Conservation (phyloP, 768 basidiomycete genomes). For the Lentinula boryana region DNA sequence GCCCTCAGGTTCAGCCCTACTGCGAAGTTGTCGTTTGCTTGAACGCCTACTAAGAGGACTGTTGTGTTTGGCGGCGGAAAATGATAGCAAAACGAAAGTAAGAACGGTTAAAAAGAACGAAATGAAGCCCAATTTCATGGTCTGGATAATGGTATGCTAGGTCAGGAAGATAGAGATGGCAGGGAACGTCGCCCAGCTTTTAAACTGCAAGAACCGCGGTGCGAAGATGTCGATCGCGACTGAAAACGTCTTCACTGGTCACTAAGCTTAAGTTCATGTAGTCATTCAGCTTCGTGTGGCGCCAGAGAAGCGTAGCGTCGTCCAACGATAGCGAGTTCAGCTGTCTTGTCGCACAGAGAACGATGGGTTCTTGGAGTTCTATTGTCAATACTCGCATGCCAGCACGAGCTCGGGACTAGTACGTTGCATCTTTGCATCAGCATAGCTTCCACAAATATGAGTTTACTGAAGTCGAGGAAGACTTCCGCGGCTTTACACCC, state of each 20-base stretch:
- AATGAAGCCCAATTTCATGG: background rate
- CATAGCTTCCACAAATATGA: too few species aligned
- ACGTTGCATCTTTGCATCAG: too few species aligned
- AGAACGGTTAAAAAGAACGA: background rate
- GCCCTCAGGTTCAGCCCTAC: background rate
- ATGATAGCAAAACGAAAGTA: background rate
- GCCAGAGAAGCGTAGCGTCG: background rate
- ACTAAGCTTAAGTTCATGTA: too few species aligned
- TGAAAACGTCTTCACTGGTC: too few species aligned
- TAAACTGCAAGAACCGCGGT: too few species aligned
- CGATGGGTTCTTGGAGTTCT: too few species aligned
- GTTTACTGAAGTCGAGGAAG: background rate
- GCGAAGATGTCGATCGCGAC: too few species aligned
- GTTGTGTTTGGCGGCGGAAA: background rate
- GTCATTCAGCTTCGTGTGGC: background rate
- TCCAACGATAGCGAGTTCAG: background rate
- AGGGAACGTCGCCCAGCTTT: too few species aligned
- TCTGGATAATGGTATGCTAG: background rate
- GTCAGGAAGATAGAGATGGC: background rate
- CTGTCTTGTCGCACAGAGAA: background rate
- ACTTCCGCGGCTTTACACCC: background rate
- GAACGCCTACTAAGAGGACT: background rate
- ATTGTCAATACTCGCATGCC: too few species aligned
- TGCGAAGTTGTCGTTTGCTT: background rate
- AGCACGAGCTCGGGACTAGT: too few species aligned